Evolutionary conservation across 495 filamentous ascomycete species (phyloP).

Genomic region (Amniculicola lignicola): DNA sequence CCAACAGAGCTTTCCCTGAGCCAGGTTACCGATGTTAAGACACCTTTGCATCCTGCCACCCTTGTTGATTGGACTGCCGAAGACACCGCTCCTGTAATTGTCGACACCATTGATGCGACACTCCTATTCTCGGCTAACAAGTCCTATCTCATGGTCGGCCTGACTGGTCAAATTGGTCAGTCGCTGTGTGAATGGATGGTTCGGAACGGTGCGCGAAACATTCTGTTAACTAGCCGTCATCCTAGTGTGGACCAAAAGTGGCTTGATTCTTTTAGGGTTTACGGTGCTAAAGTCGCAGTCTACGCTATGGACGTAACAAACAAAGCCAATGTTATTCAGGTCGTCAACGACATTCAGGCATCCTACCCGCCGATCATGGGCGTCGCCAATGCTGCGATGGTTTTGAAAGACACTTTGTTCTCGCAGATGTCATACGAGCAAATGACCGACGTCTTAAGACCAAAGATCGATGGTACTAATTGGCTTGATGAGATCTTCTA

Average conservation of each 20-base stretch:
- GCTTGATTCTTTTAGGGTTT: background rate
- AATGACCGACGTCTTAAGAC: slow-evolving; percentile 2
- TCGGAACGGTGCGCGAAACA: slow-evolving; percentile 51
- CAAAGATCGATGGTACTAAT: slow-evolving; percentile 22
- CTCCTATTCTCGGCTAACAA: slow-evolving; percentile 9
- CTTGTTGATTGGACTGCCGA: no score
- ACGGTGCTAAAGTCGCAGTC: slow-evolving; percentile 10
- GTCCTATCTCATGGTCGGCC: slow-evolving; percentile 54
- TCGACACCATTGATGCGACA: slow-evolving; percentile 1
- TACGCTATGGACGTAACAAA: slow-evolving; percentile 7
- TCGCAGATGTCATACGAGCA: slow-evolving; percentile 10
- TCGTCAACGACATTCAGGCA: background rate
- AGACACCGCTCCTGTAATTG: no score
- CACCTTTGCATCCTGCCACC: no score
- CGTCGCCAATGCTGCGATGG: slow-evolving; percentile 12
- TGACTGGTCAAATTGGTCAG: slow-evolving; percentile 57
- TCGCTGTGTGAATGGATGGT: slow-evolving; percentile 59
- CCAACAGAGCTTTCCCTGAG: no score
- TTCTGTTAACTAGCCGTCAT: slow-evolving; percentile 57
- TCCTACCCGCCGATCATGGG: slow-evolving; percentile 7
- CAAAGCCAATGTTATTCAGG: background rate
- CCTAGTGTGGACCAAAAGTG: slow-evolving; percentile 46
- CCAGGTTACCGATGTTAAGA: no score
- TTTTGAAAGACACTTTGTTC: slow-evolving; percentile 17
- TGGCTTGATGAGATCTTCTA: slow-evolving; percentile 19